Conservation (phyloP, 192 early-diverging fungal species). For the Linnemannia exigua region DNA sequence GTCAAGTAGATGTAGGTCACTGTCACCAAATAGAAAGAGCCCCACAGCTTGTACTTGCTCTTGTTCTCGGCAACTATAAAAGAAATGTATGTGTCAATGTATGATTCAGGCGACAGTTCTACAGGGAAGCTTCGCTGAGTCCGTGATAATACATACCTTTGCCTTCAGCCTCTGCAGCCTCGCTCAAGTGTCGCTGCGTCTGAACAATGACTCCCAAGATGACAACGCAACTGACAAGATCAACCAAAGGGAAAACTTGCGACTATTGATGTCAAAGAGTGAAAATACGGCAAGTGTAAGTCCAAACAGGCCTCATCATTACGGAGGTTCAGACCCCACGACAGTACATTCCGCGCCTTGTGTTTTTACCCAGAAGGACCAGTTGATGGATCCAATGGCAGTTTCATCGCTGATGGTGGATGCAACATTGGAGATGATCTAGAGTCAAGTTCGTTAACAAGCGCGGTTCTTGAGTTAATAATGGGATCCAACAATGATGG, state of each 20-base stretch:
- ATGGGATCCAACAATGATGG: no score
- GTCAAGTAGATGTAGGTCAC: constrained; percentile 67
- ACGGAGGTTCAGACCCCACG: no score
- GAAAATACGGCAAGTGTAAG: background rate
- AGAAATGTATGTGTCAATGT: background rate
- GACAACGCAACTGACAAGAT: constrained; percentile 61
- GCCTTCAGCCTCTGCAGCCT: constrained; percentile 62
- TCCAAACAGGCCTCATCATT: no score
- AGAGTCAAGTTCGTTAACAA: background rate
- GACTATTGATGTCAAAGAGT: constrained; percentile 18
- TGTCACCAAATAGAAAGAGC: constrained; percentile 66
- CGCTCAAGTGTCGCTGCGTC: constrained; percentile 63
- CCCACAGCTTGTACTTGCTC: constrained; percentile 67
- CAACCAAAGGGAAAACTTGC: constrained; percentile 60
- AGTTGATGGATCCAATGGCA: constrained; percentile 66
- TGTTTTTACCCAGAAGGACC: constrained; percentile 65
- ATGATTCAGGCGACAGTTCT: background rate
- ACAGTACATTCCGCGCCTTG: background rate
- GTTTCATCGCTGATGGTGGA: constrained; percentile 61
- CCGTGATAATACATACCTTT: constrained; percentile 54
- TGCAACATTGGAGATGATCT: constrained; percentile 66
- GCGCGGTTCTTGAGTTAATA: background rate
- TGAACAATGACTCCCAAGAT: constrained; percentile 68
- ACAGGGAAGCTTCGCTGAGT: background rate
- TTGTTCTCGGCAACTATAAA: constrained; percentile 58